Evolutionary conservation across 768 basidiomycete species (phyloP), one percentile per base, ranked within the genome.

Genomic region (Clavulina sp.): DNA sequence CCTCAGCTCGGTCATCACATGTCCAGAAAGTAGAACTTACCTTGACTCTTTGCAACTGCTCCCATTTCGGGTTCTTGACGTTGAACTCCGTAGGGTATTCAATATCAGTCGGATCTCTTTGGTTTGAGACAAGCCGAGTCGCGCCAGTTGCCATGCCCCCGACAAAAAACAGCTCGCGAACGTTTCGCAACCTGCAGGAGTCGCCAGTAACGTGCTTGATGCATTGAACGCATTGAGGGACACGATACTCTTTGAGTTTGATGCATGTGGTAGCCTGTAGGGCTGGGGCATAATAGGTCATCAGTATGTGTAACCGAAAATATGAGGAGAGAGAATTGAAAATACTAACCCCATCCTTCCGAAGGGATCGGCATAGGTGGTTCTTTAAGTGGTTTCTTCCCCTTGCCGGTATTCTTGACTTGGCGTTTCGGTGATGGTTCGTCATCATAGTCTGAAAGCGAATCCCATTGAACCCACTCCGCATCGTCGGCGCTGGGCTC

Each of bases 31-130:
- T 46, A 19, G 44, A 7, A 7, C 50, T 5, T 16, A 52, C 50
- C 50, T 52, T 52, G 40, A 52, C 21, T 16, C 41, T 19, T 16
- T 43, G n/a, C 21, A 52, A 21, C 5, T 52, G 41, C 6, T 26
- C 24, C 23, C n/a, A 34, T 24, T 19, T 16, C 23, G 50, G 50
- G n/a, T n/a, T n/a, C 26, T 48, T 5, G 24, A 23, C 30, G 21
- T 13, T 40, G 38, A 34, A 52, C 5, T 52, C 9, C 41, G n/a
- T 23, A 5, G 18, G n/a, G 29, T 21, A 44, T 52, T 21, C 16
- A 31, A 38, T 38, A 7, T 38, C 34, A 7, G 9, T 19, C 19
- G 7, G 9, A 38, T 38, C 34, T 19, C 19, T 19, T 19, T 38
- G 9, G 19, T 38, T 38, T 19, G 34, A 38, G 9, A 38, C 34